Percentiles rank a stretch among this genome's conserved stretches.
phyloP scores from a whole-genome alignment of 106 monocot genomes.

The Allium sativum region DNA sequence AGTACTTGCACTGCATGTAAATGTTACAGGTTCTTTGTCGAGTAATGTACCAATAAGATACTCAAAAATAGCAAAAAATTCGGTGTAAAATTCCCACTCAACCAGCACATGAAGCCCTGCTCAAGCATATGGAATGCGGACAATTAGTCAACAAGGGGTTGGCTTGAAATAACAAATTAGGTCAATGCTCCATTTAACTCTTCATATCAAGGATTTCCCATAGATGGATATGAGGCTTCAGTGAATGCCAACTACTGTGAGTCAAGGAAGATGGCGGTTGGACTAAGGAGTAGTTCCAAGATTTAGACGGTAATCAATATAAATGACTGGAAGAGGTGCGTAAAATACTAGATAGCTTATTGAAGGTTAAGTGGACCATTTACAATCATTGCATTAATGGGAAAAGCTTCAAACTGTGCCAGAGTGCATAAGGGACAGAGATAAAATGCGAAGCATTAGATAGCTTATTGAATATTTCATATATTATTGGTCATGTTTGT shows the following conservation, averaged over 20 bases:
- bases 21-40: constrained; percentile 28
- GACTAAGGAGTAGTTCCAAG: constrained; percentile 27
- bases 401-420: constrained; percentile 4
- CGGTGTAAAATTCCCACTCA: constrained; percentile 21
- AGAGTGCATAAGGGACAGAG: constrained; percentile 16
- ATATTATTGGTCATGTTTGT: too few species aligned
- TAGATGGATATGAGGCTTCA: constrained; percentile 29
- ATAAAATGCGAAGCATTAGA: constrained; percentile 3
- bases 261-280: constrained; percentile 23
- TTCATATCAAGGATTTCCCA: constrained; percentile 12
- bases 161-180: constrained; percentile 28
- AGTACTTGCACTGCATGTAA: too few species aligned
- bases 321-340: constrained; percentile 11
- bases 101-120: constrained; percentile 28
- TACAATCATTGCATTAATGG: constrained; percentile 26
- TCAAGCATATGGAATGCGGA: constrained; percentile 34
- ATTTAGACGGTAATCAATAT: constrained; percentile 19
- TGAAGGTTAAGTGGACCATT: constrained; percentile 16
- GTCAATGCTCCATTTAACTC: constrained; percentile 23
- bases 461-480: too few species aligned
- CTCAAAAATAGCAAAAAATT: constrained; percentile 27
- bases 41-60: constrained; percentile 16
- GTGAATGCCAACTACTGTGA: constrained; percentile 14
- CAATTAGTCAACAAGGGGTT: constrained; percentile 24
- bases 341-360: too few species aligned